Evolutionary conservation across 768 basidiomycete species (phyloP).

Genomic region (Kwoniella pini): DNA sequence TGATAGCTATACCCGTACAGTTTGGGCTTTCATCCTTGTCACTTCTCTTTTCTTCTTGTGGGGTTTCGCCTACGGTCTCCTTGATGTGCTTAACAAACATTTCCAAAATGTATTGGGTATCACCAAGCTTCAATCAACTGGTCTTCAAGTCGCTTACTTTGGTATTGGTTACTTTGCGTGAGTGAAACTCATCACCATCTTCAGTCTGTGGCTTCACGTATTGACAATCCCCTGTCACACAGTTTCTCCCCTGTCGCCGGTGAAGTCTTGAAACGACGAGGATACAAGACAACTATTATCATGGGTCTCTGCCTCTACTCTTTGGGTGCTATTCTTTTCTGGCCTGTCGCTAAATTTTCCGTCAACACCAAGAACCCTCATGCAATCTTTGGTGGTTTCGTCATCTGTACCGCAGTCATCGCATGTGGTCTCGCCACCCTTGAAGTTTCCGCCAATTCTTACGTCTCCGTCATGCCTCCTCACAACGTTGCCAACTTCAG

Average conservation of each 20-base stretch:
- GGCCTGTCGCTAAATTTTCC: slow-evolving; percentile 69
- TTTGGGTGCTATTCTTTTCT: slow-evolving; percentile 72
- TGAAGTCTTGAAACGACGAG: slow-evolving; percentile 59
- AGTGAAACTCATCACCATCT: slow-evolving; percentile 11
- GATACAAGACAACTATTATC: slow-evolving; percentile 63
- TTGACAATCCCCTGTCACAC: slow-evolving; percentile 1
- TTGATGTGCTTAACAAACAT: slow-evolving; percentile 60
- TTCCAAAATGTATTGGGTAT: slow-evolving; percentile 72
- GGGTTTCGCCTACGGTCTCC: slow-evolving; percentile 55
- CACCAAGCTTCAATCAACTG: slow-evolving; percentile 68
- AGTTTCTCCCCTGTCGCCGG: slow-evolving; percentile 54
- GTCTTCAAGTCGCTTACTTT: slow-evolving; percentile 70
- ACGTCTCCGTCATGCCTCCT: slow-evolving; percentile 61
- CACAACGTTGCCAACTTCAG: slow-evolving; percentile 72
- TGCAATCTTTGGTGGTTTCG: slow-evolving; percentile 70
- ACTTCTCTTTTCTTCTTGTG: slow-evolving; percentile 76
- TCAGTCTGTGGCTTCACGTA: neutral
- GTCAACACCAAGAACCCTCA: slow-evolving; percentile 46
- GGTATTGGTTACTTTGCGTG: slow-evolving; percentile 52
- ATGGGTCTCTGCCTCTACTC: slow-evolving; percentile 48
- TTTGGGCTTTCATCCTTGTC: slow-evolving; percentile 67
- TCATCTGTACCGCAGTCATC: slow-evolving; percentile 63
- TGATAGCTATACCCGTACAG: slow-evolving; percentile 55
- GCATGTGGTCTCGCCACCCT: slow-evolving; percentile 60
- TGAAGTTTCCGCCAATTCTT: slow-evolving; percentile 73